Conservation (phyloP, 2,329 filamentous ascomycete genomes). For the Grosmannia penicillata region DNA sequence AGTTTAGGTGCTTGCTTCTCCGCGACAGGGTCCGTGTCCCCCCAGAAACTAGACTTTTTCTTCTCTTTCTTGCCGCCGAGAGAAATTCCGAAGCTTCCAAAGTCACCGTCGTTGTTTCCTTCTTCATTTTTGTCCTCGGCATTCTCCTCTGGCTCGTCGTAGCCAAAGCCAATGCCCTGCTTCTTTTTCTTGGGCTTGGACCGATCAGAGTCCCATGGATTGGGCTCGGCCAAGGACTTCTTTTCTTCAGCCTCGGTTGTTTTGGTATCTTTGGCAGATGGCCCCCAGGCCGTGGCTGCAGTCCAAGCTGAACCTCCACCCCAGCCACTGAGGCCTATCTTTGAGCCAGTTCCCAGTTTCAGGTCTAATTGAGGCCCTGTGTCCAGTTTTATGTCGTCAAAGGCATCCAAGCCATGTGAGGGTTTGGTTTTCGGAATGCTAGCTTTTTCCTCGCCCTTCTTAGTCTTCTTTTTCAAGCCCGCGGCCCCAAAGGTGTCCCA, state of each 20-base stretch:
- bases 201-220: constrained; percentile 32
- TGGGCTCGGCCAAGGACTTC: constrained; percentile 26
- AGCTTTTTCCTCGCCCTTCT: neutral
- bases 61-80: constrained; percentile 26
- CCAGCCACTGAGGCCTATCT: no score
- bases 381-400: constrained; percentile 48
- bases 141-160: constrained; percentile 27
- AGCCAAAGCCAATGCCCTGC: constrained; percentile 30
- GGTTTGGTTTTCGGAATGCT: constrained; percentile 2
- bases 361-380: constrained; percentile 39
- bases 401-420: constrained; percentile 4
- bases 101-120: constrained; percentile 18
- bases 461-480: constrained; percentile 2
- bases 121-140: constrained; percentile 13
- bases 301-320: constrained; percentile 44
- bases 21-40: constrained; percentile 17
- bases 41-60: constrained; percentile 25
- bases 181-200: constrained; percentile 39
- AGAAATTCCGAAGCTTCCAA: constrained; percentile 18
- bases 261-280: constrained; percentile 19
- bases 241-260: constrained; percentile 20
- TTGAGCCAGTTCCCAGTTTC: constrained; percentile 37
- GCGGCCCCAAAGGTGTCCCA: neutral
- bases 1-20: constrained; percentile 19
- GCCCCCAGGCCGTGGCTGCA: constrained; percentile 20